Conservation (phyloP, 257 asterid genomes). For the Nicotiana knightiana region DNA sequence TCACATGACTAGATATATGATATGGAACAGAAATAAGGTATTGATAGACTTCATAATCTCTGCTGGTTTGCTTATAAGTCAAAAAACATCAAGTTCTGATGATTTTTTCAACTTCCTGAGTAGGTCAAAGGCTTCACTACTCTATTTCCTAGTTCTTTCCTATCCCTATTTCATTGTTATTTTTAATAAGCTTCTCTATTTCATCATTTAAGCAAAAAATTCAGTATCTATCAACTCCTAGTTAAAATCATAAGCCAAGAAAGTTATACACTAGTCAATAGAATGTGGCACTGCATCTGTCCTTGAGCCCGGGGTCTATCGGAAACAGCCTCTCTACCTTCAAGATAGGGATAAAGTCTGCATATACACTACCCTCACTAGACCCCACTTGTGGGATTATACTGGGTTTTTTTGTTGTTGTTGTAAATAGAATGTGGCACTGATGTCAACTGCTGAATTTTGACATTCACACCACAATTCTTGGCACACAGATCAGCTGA, state of each 20-base stretch:
- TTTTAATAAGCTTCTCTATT: background rate
- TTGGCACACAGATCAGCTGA: background rate
- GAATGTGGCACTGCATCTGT: background rate
- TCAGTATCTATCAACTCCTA: background rate
- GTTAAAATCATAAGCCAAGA: background rate
- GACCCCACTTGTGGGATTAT: too few relatives aligned
- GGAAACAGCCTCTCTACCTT: too few relatives aligned
- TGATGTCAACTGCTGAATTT: background rate
- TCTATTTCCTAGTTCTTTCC: background rate
- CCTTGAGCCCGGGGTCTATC: too few relatives aligned
- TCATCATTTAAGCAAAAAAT: background rate
- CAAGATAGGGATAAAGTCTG: too few relatives aligned
- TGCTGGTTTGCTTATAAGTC: background rate
- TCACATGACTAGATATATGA: background rate
- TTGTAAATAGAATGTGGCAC: background rate
- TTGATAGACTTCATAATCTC: background rate
- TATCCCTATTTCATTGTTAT: background rate
- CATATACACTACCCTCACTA: too few relatives aligned
- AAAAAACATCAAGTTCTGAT: background rate
- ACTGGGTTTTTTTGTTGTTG: too few relatives aligned
- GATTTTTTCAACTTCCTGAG: background rate
- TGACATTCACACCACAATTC: background rate
- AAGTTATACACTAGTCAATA: background rate
- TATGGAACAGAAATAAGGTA: background rate
- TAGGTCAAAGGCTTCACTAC: background rate